phyloP scores from a whole-genome alignment of 331 rosid species.

The Cucumis variabilis region DNA sequence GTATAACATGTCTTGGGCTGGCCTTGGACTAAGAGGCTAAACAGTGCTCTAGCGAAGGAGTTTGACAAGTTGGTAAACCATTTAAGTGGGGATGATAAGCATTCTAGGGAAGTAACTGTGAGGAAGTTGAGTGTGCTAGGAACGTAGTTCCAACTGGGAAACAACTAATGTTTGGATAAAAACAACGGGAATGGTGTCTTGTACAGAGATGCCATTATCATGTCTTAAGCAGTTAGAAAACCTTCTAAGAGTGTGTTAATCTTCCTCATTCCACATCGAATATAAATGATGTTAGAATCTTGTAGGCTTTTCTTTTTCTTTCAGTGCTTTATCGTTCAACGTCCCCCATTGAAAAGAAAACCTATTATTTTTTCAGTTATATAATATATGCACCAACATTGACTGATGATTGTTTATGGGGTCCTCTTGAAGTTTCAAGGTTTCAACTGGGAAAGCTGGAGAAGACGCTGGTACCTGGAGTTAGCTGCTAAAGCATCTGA shows the following conservation, averaged over 20 bases:
- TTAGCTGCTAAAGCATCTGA: slow-evolving; percentile 68
- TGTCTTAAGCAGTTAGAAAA: background rate
- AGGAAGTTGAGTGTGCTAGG: background rate
- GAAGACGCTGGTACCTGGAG: slow-evolving; percentile 73
- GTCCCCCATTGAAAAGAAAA: background rate
- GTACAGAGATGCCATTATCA: background rate
- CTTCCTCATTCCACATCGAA: background rate
- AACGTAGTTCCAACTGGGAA: background rate
- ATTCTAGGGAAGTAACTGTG: background rate
- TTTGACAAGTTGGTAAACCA: background rate
- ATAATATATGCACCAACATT: background rate
- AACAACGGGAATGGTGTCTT: background rate
- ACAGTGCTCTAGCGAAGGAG: background rate
- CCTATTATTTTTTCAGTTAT: background rate
- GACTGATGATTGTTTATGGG: slow-evolving; percentile 15
- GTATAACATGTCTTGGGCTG: background rate
- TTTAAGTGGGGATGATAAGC: background rate
- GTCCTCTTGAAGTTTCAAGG: slow-evolving; percentile 65
- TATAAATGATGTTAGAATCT: background rate
- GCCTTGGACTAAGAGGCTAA: background rate
- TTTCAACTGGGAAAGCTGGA: slow-evolving; percentile 91
- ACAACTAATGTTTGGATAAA: background rate
- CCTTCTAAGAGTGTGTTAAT: background rate
- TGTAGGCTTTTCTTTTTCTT: background rate
- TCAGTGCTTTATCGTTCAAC: background rate